Base-by-base conservation (phyloP, 129 eudicot species). In the Gnaphalium uliginosum region DNA sequence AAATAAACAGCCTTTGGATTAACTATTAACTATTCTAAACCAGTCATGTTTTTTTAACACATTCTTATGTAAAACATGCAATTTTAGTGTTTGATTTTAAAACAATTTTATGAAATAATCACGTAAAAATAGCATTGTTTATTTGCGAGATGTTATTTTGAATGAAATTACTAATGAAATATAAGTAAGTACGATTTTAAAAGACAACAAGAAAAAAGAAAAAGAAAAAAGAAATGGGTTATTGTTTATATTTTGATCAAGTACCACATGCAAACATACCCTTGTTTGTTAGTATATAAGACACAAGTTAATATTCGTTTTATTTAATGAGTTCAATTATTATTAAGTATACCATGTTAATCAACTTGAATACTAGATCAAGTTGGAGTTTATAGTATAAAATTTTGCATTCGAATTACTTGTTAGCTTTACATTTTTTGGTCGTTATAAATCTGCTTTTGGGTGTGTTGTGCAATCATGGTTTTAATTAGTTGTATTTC, bases 231-330 rank as follows among this genome's bases (percentile, higher is more conserved):
- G 3, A 25, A 22, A 43, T 43, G 18, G 18, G 18, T 43, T 5
- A 23, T 23, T 22, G 9, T 63, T 6, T 29, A 63, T 29, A 8
- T 22, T 15, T 15, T 19, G 18, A 8, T 30, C 56, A 58, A 68
- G 32, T 68, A 41, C 72, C 57, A 68, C 21, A 23, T 37, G 22
- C 35, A 39, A 68, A 39, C 71, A 66, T 33, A 33, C 71, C 50
- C 50, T n/a, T 9, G 14, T 30, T 66, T 23, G 9, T 43, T 43
- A 11, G 51, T 33, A 6, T 32, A 32, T 27, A 30, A 6, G 4
- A 2, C 18, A 7, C 0, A 63, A 26, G 2, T 63, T 63, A 29
- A 63, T 5, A 29, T 29, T 29, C 46, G 8, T 29, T n/a, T 6
- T 65, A 4, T 32, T 65, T 29, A 2, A n/a, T 29, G 23, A 23